These are phyloP conservation scores for Aureobasidium sp. DNA, from an alignment of 2,329 filamentous ascomycete genomes.

Conservation along the genomic window DNA sequence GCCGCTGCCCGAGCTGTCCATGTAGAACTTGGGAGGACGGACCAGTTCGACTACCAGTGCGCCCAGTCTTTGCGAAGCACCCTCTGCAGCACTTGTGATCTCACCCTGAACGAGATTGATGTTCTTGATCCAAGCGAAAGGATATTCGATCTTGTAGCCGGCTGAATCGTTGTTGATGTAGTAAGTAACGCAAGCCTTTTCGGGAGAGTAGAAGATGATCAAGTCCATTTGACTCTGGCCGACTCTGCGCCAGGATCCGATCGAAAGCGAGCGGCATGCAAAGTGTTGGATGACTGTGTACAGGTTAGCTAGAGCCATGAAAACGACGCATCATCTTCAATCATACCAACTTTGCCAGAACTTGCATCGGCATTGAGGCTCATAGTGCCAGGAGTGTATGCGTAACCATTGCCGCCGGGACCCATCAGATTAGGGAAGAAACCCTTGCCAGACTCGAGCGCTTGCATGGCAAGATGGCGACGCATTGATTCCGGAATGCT, in stretches of 20 bases:
- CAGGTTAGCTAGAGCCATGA: constrained; percentile 10
- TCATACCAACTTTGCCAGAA: constrained; percentile 80
- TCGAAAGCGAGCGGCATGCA: constrained; percentile 85
- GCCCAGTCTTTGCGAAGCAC: constrained; percentile 67
- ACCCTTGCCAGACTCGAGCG: constrained; percentile 84
- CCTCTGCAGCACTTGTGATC: constrained; percentile 48
- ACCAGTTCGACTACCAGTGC: constrained; percentile 91
- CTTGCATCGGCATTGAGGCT: constrained; percentile 71
- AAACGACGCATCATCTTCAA: background rate
- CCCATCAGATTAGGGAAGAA: constrained; percentile 73
- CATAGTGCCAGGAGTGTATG: constrained; percentile 67
- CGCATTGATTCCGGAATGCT: constrained; percentile 97
- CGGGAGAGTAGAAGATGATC: constrained; percentile 93
- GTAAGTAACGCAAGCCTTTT: constrained; percentile 98
- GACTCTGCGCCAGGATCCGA: constrained; percentile 91
- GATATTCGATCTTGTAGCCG: constrained; percentile 99
- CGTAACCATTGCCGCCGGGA: constrained; percentile 56
- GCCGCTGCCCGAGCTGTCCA: constrained; percentile 87
- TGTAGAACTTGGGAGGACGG: constrained; percentile 88
- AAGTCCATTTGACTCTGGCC: constrained; percentile 98
- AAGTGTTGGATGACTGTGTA: constrained; percentile 83
- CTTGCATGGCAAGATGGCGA: constrained; percentile 89
- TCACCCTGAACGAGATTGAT: constrained; percentile 90
- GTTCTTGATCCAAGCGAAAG: constrained; percentile 94
- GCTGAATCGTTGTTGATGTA: constrained; percentile 99